Base-by-base conservation (phyloP, 2,329 filamentous ascomycete genomes). In the Fusarium albosuccineum region DNA sequence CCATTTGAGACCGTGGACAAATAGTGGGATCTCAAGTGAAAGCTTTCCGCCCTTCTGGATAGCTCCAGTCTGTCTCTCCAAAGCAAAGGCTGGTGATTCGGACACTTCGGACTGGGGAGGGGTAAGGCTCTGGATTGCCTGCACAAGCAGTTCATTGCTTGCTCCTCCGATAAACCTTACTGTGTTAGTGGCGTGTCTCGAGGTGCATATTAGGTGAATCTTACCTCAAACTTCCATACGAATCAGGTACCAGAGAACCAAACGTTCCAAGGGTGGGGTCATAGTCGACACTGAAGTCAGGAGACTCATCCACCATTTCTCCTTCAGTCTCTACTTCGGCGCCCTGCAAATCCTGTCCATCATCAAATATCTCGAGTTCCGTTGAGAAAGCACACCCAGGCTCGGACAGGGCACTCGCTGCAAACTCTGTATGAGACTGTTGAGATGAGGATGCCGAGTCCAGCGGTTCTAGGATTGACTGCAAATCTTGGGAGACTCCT, bases 1-100 rank as follows among this genome's bases (percentile, higher is more conserved):
- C 44, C 44, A 46, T 46, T 30, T 46, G 29, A 46, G 44, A 2
- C 44, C 44, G 16, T 46, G 44, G 10, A 46, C 30, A n/a, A 46
- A 30, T 4, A 46, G 9, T 6, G 44, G 44, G 9, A 46, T 29
- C n/a, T 46, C 44, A 2, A 46, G 14, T 5, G n/a, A 46, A 13
- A 16, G n/a, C 6, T 46, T 46, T 5, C 14, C n/a, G 17, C 30
- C 27, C 3, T 2, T 16, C n/a, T 2, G 27, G 2, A 2, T 2
- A 11, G 27, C 10, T 8, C n/a, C 44, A 22, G 29, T 10, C 3
- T 16, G 44, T 29, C 27, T 17, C 8, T 4, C 16, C 6, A 16
- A 3, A 9, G n/a, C 9, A 14, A 46, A 29, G 4, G 5, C 5
- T 3, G 9, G 8, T 2, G 27, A 7, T 2, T 22, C 27, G 4